A percentile compares a stretch with the other conserved stretches of the same genome.
These are phyloP conservation scores for Monosporozyma yasuniensis DNA, from an alignment of 805 yeast genomes.

Conservation along the genomic window DNA sequence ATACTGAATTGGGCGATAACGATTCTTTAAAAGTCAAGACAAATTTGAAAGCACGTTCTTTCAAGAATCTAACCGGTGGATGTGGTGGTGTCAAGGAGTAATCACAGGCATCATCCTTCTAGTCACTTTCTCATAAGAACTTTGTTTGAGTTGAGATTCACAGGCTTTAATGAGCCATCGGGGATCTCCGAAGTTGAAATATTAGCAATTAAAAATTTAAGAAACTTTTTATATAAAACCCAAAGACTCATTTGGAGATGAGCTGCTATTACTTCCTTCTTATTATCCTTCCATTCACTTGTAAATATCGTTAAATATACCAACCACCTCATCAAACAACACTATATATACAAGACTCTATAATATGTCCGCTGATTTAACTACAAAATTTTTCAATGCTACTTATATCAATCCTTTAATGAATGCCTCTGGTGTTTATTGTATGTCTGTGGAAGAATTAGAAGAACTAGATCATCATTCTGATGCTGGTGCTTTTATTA, in stretches of 20 bases:
- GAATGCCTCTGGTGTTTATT: slow-evolving; percentile 30
- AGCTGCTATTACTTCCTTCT: neutral
- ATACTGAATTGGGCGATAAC: slow-evolving; percentile 87
- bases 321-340: neutral
- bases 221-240: neutral
- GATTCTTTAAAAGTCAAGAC: slow-evolving; percentile 51
- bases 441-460: slow-evolving; percentile 22
- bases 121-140: too few relatives aligned
- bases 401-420: slow-evolving; percentile 24
- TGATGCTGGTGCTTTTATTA: slow-evolving; percentile 24
- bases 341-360: neutral
- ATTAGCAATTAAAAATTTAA: neutral
- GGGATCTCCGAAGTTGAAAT: slow-evolving; percentile 3
- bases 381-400: slow-evolving; percentile 14
- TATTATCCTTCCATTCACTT: neutral
- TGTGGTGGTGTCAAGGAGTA: neutral
- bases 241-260: neutral
- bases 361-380: slow-evolving; percentile 6
- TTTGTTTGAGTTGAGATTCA: neutral
- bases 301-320: neutral
- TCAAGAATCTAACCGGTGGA: neutral
- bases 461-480: slow-evolving; percentile 18
- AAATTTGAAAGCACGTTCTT: neutral
- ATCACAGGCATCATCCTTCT: too few relatives aligned
- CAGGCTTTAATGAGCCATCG: neutral